phyloP scores from a whole-genome alignment of 169 alveolate species.

The Blepharisma undulans region DNA sequence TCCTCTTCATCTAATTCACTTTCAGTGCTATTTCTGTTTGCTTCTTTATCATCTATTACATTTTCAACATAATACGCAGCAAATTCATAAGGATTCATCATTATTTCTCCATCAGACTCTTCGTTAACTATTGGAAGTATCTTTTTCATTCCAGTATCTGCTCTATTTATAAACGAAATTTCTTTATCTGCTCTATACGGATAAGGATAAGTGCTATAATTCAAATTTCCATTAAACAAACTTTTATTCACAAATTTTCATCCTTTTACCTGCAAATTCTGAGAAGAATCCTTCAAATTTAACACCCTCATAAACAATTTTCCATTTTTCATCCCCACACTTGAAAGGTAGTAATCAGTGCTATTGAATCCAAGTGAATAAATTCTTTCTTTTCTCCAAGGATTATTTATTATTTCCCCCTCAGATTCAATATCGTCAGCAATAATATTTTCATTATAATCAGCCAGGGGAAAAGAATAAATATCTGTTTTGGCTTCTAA shows the following conservation, averaged over 20 bases:
- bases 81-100: background rate
- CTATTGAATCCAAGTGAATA: background rate
- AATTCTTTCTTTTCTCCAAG: background rate
- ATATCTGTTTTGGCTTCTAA: background rate
- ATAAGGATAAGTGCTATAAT: background rate
- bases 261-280: background rate
- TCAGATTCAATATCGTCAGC: background rate
- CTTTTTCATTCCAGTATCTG: background rate
- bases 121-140: background rate
- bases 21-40: background rate
- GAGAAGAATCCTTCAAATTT: background rate
- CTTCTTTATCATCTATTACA: background rate
- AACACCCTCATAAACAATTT: background rate
- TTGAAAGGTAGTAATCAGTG: background rate
- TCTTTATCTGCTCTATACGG: background rate
- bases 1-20: background rate
- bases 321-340: background rate
- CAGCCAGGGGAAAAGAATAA: background rate
- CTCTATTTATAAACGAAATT: background rate
- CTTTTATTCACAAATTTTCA: background rate
- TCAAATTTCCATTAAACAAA: background rate
- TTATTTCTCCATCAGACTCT: background rate
- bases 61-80: background rate
- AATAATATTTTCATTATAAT: background rate
- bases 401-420: background rate